Base-by-base conservation (phyloP, 2,329 filamentous ascomycete genomes). In the Helminthosporium solani region DNA sequence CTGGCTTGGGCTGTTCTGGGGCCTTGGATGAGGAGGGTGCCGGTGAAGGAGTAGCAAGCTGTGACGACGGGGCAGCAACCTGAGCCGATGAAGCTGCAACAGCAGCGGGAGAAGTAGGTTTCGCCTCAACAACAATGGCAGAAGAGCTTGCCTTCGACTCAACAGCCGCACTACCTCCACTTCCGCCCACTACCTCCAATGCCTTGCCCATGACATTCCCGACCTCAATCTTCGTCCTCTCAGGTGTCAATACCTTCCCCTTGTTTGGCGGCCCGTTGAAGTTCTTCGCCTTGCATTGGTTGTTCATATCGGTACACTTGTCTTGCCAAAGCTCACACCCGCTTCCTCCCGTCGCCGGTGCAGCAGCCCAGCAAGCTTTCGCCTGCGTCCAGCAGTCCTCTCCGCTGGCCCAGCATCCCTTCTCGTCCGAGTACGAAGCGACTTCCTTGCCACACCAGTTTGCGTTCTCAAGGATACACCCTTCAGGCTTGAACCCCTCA, bases 381-480 rank as follows among this genome's bases (percentile, higher is more conserved):
- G 71, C 69, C 70, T 89, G 84, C 20, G 67, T 62, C 74, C 77
- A 89, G 75, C 72, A 75, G 9, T 69, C 52, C 47, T 69, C 53
- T 12, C 46, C 52, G 1, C 68, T 55, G 19, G 61, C 74, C 81
- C 82, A 88, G 74, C 86, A 89, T 12, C 77, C 77, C 1, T 61
- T 61, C 61, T 83, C 75, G 35, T 73, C 72, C 3, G 70, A 72
- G 70, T 86, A 88, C 7, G 68, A 57, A 0, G 78, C 65, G 1
- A 88, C 75, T 60, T 87, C 78, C 48, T 77, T 73, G 41, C 78
- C 85, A 68, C 84, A 87, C 86, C 85, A 90, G 72, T 90, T 88
- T 47, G 74, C 85, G 62, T 87, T 88, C 61, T 82, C 81, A 49
- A 84, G 34, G 15, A 50, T 44, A 40, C 43, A 46, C 33, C 16